A percentile compares a stretch with the other conserved stretches of the same genome.
Conservation (phyloP, 2,329 filamentous ascomycete species). For the Sclerotinia trifoliorum region DNA sequence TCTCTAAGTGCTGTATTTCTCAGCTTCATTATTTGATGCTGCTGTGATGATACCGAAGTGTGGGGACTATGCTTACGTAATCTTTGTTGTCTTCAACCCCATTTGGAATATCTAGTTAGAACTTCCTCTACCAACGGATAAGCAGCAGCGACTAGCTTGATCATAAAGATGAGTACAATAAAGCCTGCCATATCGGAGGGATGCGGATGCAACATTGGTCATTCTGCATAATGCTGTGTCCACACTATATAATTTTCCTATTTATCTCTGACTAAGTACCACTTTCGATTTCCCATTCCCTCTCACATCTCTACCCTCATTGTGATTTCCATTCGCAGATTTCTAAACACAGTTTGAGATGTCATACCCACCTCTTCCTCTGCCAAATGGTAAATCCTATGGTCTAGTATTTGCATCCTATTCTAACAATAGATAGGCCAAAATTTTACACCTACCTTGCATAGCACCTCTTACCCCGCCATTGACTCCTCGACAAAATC, state of each 20-base stretch:
- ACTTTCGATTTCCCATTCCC: neutral
- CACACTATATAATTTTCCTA: neutral
- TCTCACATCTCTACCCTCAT: neutral
- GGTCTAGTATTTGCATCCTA: neutral
- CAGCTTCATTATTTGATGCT: too few relatives aligned
- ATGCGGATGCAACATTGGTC: neutral
- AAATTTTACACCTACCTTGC: conserved; percentile 24
- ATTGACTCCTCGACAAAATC: conserved; percentile 45
- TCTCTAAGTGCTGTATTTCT: neutral
- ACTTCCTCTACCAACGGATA: neutral
- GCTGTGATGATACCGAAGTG: too few relatives aligned
- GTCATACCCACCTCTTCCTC: conserved; percentile 18
- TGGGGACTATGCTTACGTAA: neutral
- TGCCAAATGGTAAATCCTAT: conserved; percentile 14
- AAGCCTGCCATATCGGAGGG: neutral
- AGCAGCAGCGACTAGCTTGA: neutral
- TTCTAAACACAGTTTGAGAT: neutral
- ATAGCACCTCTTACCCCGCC: conserved; percentile 53
- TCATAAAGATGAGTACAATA: neutral
- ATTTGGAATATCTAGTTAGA: neutral
- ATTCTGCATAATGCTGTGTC: neutral
- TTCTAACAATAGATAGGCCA: conserved; percentile 3
- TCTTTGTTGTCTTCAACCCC: neutral
- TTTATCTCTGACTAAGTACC: conserved; percentile 4
- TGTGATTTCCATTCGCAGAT: neutral